phyloP scores from a whole-genome alignment of 345 rosid species.

The Gossypium herbaceum region DNA sequence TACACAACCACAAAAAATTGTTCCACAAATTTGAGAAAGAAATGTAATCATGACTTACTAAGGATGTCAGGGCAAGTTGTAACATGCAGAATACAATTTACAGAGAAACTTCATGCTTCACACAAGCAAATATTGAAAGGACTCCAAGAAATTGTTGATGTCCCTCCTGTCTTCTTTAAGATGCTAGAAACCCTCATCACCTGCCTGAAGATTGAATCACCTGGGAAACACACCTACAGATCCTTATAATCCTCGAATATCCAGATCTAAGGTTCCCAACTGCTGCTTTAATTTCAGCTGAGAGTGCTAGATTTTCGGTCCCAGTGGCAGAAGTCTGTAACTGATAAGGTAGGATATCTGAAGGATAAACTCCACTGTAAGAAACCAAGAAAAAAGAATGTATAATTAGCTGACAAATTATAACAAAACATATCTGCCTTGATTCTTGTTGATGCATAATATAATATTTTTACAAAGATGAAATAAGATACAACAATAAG shows the following conservation, averaged over 20 bases:
- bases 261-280: constrained; percentile 35
- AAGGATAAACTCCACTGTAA: constrained; percentile 65
- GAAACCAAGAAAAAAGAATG: constrained; percentile 19
- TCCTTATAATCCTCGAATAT: constrained; percentile 46
- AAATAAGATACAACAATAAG: not conserved
- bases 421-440: not conserved
- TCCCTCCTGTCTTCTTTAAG: not conserved
- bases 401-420: not conserved
- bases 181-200: constrained; percentile 13
- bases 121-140: not conserved
- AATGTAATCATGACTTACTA: not conserved
- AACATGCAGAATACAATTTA: constrained; percentile 1
- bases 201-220: constrained; percentile 26
- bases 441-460: not conserved
- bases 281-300: constrained; percentile 32
- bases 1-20: not conserved
- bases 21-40: not conserved
- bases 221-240: constrained; percentile 46
- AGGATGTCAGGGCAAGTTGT: not conserved
- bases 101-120: not conserved
- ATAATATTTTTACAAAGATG: not conserved
- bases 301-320: constrained; percentile 26
- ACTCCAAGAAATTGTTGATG: not conserved
- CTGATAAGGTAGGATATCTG: constrained; percentile 34
- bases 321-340: constrained; percentile 22